Evolutionary conservation across 805 yeast species (phyloP), one percentile per base, ranked within the genome.

Genomic region (Hanseniaspora thailandica): DNA sequence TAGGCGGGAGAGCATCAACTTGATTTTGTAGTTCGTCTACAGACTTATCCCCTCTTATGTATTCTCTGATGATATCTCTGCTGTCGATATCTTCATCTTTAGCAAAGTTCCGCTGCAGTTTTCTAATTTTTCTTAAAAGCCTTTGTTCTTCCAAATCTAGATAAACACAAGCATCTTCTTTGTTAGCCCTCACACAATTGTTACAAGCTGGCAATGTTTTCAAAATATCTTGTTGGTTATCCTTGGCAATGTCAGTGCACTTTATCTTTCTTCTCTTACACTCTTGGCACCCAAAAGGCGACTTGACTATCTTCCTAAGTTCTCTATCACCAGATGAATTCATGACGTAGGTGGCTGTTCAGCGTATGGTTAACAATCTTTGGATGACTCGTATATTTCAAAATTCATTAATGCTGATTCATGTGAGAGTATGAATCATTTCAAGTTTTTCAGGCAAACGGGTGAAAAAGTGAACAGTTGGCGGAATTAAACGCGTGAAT

Each of bases 181-280:
- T 33, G 7, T n/a, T 25, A 8, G 47, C 28, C 17, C 22, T 43
- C 3, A 40, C 17, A 35, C 54, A 50, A 4, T 43, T 50, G 17
- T 13, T 34, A 36, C 54, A 50, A 3, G n/a, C 5, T 13, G 35
- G 35, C 4, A 48, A 23, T 5, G 15, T 4, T n/a, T 28, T 33
- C 15, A 33, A 20, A 31, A 20, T 4, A 5, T 55, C 47, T 2
- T 47, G 43, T 8, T 56, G 53, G 34, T 40, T 45, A 6, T 3
- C 15, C 4, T 43, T 19, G 10, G 46, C 35, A 15, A 41, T 45
- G 30, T 58, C 54, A 47, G 55, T 57, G 30, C 60, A 58, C 43
- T 58, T 58, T 13, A 57, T 56, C 39, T 57, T 56, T 34, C 57
- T 47, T 45, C 56, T 50, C 36, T 57, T 57, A 28, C 60, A 57